A percentile compares a stretch with the other conserved stretches of the same genome.
phyloP scores from a whole-genome alignment of 1,284 basidiomycete genomes.

The Cryptococcus depauperatus region DNA sequence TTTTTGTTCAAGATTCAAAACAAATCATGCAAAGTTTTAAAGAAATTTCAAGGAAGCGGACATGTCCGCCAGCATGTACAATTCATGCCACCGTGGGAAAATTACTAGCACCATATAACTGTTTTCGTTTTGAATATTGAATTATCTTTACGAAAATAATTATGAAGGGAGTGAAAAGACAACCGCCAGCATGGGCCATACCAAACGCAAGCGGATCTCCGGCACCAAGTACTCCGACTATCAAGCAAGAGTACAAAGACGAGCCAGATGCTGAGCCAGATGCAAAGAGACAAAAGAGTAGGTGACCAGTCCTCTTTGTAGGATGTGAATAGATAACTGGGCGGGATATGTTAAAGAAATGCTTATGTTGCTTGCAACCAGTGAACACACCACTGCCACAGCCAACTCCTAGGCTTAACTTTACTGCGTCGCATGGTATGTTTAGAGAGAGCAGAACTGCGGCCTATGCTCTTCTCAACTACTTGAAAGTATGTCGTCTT shows the following conservation, averaged over 20 bases:
- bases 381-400: no score
- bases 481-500: constrained; percentile 23
- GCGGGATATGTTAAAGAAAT: no score
- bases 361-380: no score
- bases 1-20: no score
- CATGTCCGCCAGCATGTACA: no score
- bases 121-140: no score
- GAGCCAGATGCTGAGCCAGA: constrained; percentile 5
- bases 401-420: not conserved
- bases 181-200: constrained; percentile 13
- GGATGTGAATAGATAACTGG: not conserved
- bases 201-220: constrained; percentile 4
- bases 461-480: constrained; percentile 24
- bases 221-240: constrained; percentile 3
- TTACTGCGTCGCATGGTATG: constrained; percentile 14
- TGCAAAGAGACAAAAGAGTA: constrained; percentile 10
- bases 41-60: no score
- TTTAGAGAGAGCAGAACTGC: constrained; percentile 29
- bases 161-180: no score
- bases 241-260: constrained; percentile 9
- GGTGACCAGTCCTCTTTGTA: not conserved
- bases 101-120: no score
- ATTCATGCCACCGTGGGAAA: no score
- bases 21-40: no score
- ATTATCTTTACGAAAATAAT: no score